Conservation (phyloP, 352 stramenopile genomes). For the Elongisporangium undulatum region DNA sequence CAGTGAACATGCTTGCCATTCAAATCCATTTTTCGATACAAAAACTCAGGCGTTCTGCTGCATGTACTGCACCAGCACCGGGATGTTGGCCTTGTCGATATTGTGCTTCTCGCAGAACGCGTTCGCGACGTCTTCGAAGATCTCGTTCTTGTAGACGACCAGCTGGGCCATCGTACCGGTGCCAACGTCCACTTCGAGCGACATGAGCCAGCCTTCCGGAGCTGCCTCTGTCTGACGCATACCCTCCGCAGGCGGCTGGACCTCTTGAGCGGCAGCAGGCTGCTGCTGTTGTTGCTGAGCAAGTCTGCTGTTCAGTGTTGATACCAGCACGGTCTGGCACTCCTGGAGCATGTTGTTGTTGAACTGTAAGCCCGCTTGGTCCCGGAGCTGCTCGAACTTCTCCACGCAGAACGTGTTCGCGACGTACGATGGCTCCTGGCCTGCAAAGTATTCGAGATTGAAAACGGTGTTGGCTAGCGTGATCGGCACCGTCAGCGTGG, state of each 20-base stretch:
- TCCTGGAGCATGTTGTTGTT: constrained; percentile 51
- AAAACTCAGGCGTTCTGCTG: constrained; percentile 7
- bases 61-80: constrained; percentile 54
- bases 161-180: constrained; percentile 37
- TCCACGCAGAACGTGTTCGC: constrained; percentile 72
- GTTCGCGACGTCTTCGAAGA: constrained; percentile 31
- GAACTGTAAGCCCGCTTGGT: constrained; percentile 47
- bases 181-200: constrained; percentile 65
- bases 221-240: constrained; percentile 6
- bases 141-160: constrained; percentile 47
- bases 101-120: constrained; percentile 55
- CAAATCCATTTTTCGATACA: no score
- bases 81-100: constrained; percentile 53
- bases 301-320: constrained; percentile 9
- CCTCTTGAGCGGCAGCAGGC: constrained; percentile 6
- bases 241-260: constrained; percentile 3
- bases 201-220: constrained; percentile 41
- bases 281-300: constrained; percentile 13
- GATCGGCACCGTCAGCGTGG: constrained; percentile 53
- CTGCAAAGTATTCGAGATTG: constrained; percentile 62
- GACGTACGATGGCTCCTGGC: constrained; percentile 46
- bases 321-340: constrained; percentile 52
- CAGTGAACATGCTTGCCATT: background rate
- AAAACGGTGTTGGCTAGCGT: constrained; percentile 49
- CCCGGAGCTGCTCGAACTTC: constrained; percentile 54